phyloP scores from a whole-genome alignment of 495 filamentous ascomycete genomes.

The Trypethelium eluteriae region DNA sequence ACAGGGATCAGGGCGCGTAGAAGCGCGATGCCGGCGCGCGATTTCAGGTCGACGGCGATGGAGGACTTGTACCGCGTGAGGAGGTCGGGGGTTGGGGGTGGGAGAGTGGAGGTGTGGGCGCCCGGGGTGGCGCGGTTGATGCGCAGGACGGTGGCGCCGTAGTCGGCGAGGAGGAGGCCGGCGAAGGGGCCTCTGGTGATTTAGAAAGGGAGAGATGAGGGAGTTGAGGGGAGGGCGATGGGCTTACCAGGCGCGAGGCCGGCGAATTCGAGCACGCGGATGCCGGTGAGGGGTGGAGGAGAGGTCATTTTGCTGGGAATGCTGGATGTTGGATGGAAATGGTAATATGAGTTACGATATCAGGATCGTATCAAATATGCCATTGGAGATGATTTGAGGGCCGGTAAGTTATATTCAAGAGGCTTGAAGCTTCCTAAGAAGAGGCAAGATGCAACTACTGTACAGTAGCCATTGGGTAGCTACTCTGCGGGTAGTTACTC shows the following conservation, averaged over 20 bases:
- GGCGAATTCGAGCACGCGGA: slow-evolving; percentile 82
- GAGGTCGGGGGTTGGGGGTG: slow-evolving; percentile 52
- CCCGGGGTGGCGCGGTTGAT: slow-evolving; percentile 58
- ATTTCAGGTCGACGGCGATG: slow-evolving; percentile 70
- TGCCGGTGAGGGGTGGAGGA: slow-evolving; percentile 59
- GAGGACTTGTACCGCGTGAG: slow-evolving; percentile 73
- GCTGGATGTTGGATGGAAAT: background rate
- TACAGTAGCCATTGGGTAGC: too few relatives aligned
- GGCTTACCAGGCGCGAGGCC: slow-evolving; percentile 74
- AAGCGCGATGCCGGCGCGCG: slow-evolving; percentile 50
- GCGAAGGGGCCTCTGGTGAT: slow-evolving; percentile 64
- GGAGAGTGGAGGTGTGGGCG: slow-evolving; percentile 31
- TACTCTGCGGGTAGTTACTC: too few relatives aligned
- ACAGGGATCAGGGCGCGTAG: slow-evolving; percentile 54
- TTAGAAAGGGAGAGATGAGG: slow-evolving; percentile 9
- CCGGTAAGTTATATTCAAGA: too few relatives aligned
- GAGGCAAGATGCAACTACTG: too few relatives aligned
- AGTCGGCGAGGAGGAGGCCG: slow-evolving; percentile 80
- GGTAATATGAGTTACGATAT: background rate
- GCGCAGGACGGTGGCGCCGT: slow-evolving; percentile 78
- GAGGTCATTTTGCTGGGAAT: slow-evolving; percentile 34
- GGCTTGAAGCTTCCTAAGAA: too few relatives aligned
- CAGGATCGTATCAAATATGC: too few relatives aligned
- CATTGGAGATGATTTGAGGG: too few relatives aligned
- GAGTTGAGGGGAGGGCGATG: slow-evolving; percentile 10